Conservation (phyloP, 2,329 filamentous ascomycete species). For the Ophiocordyceps camponoti-saundersi region DNA sequence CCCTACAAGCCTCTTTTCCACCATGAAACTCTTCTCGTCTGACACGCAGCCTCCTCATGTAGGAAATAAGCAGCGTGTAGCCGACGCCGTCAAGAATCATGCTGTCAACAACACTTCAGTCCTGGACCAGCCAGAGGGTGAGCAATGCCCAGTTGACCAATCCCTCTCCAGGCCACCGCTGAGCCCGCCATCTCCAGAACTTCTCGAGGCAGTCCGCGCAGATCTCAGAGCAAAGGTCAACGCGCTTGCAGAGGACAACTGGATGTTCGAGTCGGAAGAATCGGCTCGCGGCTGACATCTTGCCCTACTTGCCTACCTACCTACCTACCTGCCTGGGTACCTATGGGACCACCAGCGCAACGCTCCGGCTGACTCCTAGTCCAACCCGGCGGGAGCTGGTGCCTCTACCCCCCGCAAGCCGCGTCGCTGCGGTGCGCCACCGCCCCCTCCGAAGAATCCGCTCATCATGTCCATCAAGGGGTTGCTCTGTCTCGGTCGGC, state of each 20-base stretch:
- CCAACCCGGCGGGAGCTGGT: conserved; percentile 41
- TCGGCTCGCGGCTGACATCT: conserved; percentile 18
- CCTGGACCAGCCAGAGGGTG: conserved; percentile 50
- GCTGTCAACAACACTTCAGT: conserved; percentile 35
- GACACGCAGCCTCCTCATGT: neutral
- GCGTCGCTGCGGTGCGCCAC: conserved; percentile 37
- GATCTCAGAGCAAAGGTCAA: conserved; percentile 58
- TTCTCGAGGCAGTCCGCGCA: conserved; percentile 50
- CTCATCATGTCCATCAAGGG: conserved; percentile 98
- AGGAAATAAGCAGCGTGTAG: conserved; percentile 43
- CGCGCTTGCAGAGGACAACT: conserved; percentile 64
- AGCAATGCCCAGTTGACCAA: neutral
- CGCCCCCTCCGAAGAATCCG: conserved; percentile 64
- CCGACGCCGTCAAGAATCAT: conserved; percentile 45
- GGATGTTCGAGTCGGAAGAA: conserved; percentile 73
- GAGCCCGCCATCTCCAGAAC: conserved; percentile 27
- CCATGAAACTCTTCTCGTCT: no score
- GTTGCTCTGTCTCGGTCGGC: conserved; percentile 76
- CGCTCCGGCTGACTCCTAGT: conserved; percentile 25
- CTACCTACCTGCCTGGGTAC: neutral
- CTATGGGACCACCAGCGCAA: no score
- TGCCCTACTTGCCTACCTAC: neutral
- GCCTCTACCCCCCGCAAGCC: conserved; percentile 26
- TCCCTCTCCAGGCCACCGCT: no score
- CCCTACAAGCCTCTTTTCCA: no score